Evolutionary conservation across 2,329 filamentous ascomycete genomes (phyloP).

Genomic region (Alternaria sp.): DNA sequence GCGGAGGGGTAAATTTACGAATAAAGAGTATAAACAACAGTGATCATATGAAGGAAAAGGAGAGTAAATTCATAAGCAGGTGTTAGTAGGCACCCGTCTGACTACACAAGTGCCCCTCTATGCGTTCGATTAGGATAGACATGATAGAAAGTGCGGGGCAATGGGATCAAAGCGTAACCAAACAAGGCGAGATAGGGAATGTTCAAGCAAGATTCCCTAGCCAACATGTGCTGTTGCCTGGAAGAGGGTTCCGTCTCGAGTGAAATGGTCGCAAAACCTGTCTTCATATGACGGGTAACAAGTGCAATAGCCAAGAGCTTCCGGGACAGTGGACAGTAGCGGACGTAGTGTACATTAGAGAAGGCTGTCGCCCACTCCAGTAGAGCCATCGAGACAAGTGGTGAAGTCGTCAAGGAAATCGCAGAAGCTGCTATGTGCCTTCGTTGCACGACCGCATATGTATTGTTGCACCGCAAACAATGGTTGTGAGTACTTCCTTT

Average conservation of each 20-base stretch:
- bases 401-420: accelerated
- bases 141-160: not conserved
- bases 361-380: not conserved
- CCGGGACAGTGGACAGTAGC: not conserved
- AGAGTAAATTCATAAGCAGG: not conserved
- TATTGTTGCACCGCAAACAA: not conserved
- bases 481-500: not conserved
- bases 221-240: not conserved
- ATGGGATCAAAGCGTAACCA: not conserved
- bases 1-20: not conserved
- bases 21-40: not conserved
- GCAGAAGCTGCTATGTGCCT: not conserved
- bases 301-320: not conserved
- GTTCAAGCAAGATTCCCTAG: not conserved
- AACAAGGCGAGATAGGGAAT: not conserved
- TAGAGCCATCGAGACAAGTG: not conserved
- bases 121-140: not conserved
- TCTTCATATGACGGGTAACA: not conserved
- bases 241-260: not conserved
- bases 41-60: not conserved
- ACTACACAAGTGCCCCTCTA: not conserved
- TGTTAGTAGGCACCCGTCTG: not conserved
- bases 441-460: not conserved
- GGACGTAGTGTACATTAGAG: not conserved
- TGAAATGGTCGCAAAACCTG: not conserved